These are phyloP conservation scores for Malus hybrid DNA, from an alignment of 331 rosid genomes.

Conservation along the genomic window DNA sequence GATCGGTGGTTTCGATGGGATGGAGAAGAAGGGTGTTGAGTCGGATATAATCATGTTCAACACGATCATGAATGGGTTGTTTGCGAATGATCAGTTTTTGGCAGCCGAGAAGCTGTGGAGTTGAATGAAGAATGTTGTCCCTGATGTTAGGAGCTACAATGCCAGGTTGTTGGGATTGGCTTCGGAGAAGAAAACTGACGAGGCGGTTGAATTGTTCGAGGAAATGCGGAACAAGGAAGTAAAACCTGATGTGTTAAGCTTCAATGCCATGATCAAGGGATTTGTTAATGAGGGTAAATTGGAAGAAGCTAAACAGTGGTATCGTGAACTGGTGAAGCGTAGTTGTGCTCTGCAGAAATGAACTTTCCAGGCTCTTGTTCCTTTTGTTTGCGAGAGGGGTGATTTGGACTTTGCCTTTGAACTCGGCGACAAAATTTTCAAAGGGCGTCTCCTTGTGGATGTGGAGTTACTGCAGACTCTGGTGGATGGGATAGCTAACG, in stretches of 20 bases:
- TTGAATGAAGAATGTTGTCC: conserved; percentile 40
- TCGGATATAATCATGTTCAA: conserved; percentile 59
- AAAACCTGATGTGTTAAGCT: conserved; percentile 45
- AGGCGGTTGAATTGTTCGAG: conserved; percentile 41
- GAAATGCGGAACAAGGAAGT: conserved; percentile 43
- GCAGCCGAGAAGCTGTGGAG: conserved; percentile 62
- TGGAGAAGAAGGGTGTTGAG: conserved; percentile 43
- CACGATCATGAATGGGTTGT: conserved; percentile 48
- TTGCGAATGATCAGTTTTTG: conserved; percentile 28
- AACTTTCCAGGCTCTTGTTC: conserved; percentile 41
- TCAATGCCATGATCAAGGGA: conserved; percentile 61
- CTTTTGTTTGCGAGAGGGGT: conserved; percentile 59
- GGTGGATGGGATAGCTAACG: conserved; percentile 48
- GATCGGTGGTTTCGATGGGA: conserved; percentile 33
- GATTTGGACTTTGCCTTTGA: conserved; percentile 45
- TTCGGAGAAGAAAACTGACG: conserved; percentile 36
- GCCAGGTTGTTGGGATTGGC: conserved; percentile 62
- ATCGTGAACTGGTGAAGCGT: conserved; percentile 30
- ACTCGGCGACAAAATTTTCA: conserved; percentile 43
- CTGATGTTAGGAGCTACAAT: conserved; percentile 42
- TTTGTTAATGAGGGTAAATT: conserved; percentile 46
- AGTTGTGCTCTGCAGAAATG: conserved; percentile 31
- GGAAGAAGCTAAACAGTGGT: conserved; percentile 60
- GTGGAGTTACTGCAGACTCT: conserved; percentile 43
- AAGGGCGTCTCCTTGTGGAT: conserved; percentile 26